Evolutionary conservation across 75 land plant species (phyloP).

Genomic region (Pinus taeda): DNA sequence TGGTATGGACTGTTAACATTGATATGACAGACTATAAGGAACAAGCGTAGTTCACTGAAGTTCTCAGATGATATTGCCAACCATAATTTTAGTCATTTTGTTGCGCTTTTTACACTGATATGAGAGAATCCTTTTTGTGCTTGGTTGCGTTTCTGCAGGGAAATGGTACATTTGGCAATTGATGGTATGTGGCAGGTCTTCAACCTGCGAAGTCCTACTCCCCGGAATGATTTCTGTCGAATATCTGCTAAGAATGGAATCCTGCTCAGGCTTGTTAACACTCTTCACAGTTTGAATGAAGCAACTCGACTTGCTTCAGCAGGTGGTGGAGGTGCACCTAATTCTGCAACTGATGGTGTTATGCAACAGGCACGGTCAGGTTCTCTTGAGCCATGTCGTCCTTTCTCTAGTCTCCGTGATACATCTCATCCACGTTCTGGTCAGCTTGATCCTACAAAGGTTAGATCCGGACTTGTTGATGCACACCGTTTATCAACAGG

Average conservation of each 20-base stretch:
- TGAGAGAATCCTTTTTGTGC: background rate
- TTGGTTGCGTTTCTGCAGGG: conserved; percentile 44
- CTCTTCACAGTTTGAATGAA: conserved; percentile 95
- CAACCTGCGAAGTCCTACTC: conserved; percentile 78
- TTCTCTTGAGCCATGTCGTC: conserved; percentile 50
- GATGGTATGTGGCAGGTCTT: conserved; percentile 99
- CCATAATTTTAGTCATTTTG: background rate
- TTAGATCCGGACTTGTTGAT: conserved; percentile 35
- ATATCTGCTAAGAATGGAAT: conserved; percentile 97
- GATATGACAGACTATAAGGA: background rate
- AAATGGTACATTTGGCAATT: conserved; percentile 97
- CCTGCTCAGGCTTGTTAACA: conserved; percentile 82
- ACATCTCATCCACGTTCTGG: conserved; percentile 41
- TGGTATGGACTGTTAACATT: conserved; percentile 38
- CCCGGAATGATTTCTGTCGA: conserved; percentile 91
- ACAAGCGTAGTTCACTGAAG: background rate
- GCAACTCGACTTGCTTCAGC: conserved; percentile 79
- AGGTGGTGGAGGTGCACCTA: conserved; percentile 32
- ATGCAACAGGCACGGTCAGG: conserved; percentile 67
- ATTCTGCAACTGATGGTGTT: conserved; percentile 27
- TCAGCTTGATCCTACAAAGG: conserved; percentile 46
- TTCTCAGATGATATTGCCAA: background rate
- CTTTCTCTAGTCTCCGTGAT: conserved; percentile 33
- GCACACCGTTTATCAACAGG: conserved; percentile 16
- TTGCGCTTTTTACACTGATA: background rate